Evolutionary conservation across 2,329 filamentous ascomycete genomes (phyloP), one percentile per base, ranked within the genome.

Genomic region (Capronia coronata): DNA sequence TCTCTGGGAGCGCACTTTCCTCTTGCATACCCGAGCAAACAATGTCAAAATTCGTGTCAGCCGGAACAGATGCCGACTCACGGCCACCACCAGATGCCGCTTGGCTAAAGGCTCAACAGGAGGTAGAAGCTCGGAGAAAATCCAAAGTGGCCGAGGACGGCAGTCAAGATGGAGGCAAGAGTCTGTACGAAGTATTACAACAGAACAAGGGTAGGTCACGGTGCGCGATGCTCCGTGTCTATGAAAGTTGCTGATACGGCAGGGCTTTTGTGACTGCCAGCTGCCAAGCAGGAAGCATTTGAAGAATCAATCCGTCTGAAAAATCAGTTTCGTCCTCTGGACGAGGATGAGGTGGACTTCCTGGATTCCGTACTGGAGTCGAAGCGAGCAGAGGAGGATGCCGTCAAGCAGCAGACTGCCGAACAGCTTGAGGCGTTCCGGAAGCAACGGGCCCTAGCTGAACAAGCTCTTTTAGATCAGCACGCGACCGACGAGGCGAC

Each of bases 341-440:
- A 75, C 52, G 73, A 75, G 52, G 73, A 75, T 50, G 73, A 75
- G 56, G 65, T 75, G 40, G 73, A 75, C 2, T 75, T 75, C 51
- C 63, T 75, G 2, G 73, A 82, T 52, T 77, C 75, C 0, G 69
- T 83, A 1, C 67, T 78, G 27, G 77, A 81, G 57, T 75, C 73
- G 5, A 76, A 75, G 21, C 70, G 78, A 21, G 74, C 72, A 18
- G 71, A 80, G 61, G 79, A 83, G 58, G 73, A 69, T 1, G 75
- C 71, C 2, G 70, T 82, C 38, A 75, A 71, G 59, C 76, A 73
- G 57, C 77, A 83, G 57, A 83, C 78, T 0, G 67, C 68, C 3
- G 77, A 80, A 55, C 75, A 79, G 59, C 65, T 84, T 9, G 77
- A 80, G 34, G 60, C 70, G 1, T 84, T 83, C 57, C 73, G 78